These are phyloP conservation scores for Pinus taeda DNA, from an alignment of 75 land plant genomes.

Conservation along the genomic window DNA sequence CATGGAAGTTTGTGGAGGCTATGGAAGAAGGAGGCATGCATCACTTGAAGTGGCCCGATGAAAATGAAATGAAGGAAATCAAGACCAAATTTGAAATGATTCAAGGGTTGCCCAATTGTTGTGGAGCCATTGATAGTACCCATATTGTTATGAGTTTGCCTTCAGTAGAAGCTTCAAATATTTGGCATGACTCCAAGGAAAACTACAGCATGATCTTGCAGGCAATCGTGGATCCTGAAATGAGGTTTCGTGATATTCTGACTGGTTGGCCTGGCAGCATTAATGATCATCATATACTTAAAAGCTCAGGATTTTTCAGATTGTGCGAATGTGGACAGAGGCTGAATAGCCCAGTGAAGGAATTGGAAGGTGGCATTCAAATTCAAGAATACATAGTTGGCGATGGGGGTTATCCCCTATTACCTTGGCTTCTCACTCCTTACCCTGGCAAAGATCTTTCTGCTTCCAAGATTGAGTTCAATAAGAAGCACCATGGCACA, in stretches of 20 bases:
- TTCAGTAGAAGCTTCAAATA: slow-evolving; percentile 76
- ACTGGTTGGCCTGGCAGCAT: slow-evolving; percentile 95
- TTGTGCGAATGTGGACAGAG: slow-evolving; percentile 61
- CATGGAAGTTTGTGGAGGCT: slow-evolving; percentile 88
- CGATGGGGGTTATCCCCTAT: slow-evolving; percentile 65
- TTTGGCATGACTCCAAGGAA: slow-evolving; percentile 77
- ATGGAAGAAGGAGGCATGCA: slow-evolving; percentile 79
- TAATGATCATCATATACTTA: slow-evolving; percentile 52
- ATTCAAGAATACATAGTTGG: slow-evolving; percentile 80
- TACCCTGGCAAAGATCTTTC: slow-evolving; percentile 35
- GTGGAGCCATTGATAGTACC: slow-evolving; percentile 90
- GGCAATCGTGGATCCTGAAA: slow-evolving; percentile 67
- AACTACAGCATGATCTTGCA: slow-evolving; percentile 94
- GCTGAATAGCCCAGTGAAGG: slow-evolving; percentile 53
- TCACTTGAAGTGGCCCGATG: slow-evolving; percentile 86
- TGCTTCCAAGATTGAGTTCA: slow-evolving; percentile 30
- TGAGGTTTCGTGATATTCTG: slow-evolving; percentile 84
- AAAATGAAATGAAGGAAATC: slow-evolving; percentile 42
- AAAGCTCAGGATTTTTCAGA: slow-evolving; percentile 62
- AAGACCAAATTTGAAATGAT: slow-evolving; percentile 53
- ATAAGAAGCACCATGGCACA: slow-evolving; percentile 38
- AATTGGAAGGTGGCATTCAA: slow-evolving; percentile 29
- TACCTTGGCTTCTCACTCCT: slow-evolving; percentile 90
- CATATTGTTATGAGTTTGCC: slow-evolving; percentile 89
- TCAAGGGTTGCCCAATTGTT: slow-evolving; percentile 78